phyloP scores from a whole-genome alignment of 148 eudicot species.

The Vaccinium vitisidaea region DNA sequence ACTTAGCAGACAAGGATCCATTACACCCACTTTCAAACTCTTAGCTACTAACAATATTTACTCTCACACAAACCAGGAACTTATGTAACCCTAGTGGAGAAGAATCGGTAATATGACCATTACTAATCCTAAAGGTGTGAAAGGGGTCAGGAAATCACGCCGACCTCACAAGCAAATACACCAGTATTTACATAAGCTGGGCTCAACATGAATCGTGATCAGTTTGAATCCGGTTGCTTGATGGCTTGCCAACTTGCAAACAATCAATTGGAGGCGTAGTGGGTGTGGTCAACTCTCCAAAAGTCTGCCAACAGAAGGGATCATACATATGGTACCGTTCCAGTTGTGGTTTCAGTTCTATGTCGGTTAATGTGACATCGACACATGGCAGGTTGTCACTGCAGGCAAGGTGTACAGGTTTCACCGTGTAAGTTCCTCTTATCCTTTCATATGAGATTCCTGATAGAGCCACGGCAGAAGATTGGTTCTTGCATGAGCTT shows the following conservation, averaged over 20 bases:
- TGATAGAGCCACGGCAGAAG: conserved; percentile 79
- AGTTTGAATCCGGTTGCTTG: conserved; percentile 56
- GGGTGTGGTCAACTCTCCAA: conserved; percentile 63
- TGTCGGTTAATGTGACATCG: conserved; percentile 56
- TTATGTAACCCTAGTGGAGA: conserved; percentile 5
- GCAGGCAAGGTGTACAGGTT: conserved; percentile 92
- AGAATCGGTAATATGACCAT: neutral
- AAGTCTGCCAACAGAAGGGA: conserved; percentile 85
- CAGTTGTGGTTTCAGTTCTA: conserved; percentile 67
- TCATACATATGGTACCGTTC: conserved; percentile 60
- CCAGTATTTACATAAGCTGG: conserved; percentile 14
- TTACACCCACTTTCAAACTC: neutral
- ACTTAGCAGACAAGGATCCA: conserved; percentile 1
- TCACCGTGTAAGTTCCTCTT: conserved; percentile 88
- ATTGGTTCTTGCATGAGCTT: conserved; percentile 65
- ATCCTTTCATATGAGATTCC: conserved; percentile 70
- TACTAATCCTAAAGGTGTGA: conserved; percentile 15
- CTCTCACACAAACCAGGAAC: conserved; percentile 2
- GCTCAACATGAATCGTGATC: conserved; percentile 56
- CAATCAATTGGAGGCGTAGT: conserved; percentile 70
- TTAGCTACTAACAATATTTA: neutral
- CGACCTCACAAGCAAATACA: conserved; percentile 25
- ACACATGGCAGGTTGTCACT: conserved; percentile 83
- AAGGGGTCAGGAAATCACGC: conserved; percentile 33
- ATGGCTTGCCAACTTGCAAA: conserved; percentile 61